These are phyloP conservation scores for Wickerhamomyces canadensis DNA, from an alignment of 805 yeast genomes.

Conservation along the genomic window DNA sequence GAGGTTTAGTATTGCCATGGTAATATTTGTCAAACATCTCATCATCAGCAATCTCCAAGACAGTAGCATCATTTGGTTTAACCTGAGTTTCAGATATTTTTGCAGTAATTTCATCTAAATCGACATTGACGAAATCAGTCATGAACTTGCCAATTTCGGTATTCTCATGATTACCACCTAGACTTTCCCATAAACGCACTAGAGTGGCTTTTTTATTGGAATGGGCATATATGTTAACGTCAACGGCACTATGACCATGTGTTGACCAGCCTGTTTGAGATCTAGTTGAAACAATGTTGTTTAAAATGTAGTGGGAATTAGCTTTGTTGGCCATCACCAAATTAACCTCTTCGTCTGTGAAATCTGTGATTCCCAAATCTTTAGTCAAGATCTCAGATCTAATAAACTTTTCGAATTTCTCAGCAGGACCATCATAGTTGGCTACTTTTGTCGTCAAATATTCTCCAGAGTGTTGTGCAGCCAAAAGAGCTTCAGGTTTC, in stretches of 20 bases:
- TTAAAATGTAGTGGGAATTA: conserved; percentile 41
- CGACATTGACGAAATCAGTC: conserved; percentile 44
- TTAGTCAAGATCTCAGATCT: conserved; percentile 46
- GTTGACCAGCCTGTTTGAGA: conserved; percentile 96
- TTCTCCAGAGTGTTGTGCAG: conserved; percentile 76
- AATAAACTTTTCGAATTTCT: conserved; percentile 40
- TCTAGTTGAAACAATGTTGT: conserved; percentile 69
- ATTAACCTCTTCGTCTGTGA: conserved; percentile 47
- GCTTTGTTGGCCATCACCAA: conserved; percentile 31
- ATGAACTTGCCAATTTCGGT: conserved; percentile 76
- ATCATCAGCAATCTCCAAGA: conserved; percentile 3
- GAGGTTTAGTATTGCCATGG: background rate
- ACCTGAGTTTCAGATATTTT: conserved; percentile 46
- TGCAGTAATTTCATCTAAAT: conserved; percentile 44
- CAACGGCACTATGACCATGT: conserved; percentile 95
- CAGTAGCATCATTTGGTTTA: conserved; percentile 12
- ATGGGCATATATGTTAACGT: conserved; percentile 84
- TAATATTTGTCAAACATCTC: conserved; percentile 4
- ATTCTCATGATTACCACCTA: conserved; percentile 83
- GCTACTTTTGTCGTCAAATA: conserved; percentile 46
- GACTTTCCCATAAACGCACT: conserved; percentile 33
- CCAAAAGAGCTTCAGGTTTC: conserved; percentile 72
- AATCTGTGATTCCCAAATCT: conserved; percentile 65
- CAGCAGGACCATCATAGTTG: conserved; percentile 26
- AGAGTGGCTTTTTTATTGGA: conserved; percentile 49